Percentiles rank a stretch among this genome's conserved stretches.
phyloP scores from a whole-genome alignment of 768 basidiomycete genomes.

The Tylopilus cervinicoccineus region DNA sequence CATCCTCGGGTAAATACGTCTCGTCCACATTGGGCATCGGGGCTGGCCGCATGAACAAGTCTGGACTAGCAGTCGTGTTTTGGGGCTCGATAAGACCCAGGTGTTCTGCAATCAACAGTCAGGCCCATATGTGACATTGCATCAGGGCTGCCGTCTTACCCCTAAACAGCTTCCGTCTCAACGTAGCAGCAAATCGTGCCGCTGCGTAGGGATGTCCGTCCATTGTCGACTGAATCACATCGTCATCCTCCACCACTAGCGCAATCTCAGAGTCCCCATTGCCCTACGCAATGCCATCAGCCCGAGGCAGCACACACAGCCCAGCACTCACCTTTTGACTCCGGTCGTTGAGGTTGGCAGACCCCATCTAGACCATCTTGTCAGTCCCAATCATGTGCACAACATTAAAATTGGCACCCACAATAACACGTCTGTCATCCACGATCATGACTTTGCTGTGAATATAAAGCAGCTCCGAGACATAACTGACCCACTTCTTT shows the following conservation, averaged over 20 bases:
- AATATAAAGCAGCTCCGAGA: slow-evolving; percentile 79
- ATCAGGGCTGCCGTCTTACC: slow-evolving; percentile 40
- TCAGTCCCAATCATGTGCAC: slow-evolving; percentile 2
- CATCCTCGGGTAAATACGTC: slow-evolving; percentile 53
- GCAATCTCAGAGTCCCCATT: slow-evolving; percentile 96
- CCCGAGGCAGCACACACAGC: not conserved
- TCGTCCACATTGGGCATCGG: slow-evolving; percentile 70
- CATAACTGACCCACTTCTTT: slow-evolving; percentile 48
- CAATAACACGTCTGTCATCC: slow-evolving; percentile 86
- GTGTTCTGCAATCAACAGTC: slow-evolving; percentile 53
- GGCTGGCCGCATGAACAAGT: slow-evolving; percentile 73
- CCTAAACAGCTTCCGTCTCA: slow-evolving; percentile 80
- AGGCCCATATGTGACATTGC: not conserved
- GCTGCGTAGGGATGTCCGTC: slow-evolving; percentile 71
- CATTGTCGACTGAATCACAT: slow-evolving; percentile 74
- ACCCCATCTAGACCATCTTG: slow-evolving; percentile 63
- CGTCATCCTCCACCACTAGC: slow-evolving; percentile 84
- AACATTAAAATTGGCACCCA: slow-evolving; percentile 35
- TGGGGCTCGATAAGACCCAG: slow-evolving; percentile 85
- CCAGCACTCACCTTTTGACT: slow-evolving; percentile 57
- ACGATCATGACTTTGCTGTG: slow-evolving; percentile 94
- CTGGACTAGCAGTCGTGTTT: slow-evolving; percentile 34
- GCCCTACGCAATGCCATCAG: slow-evolving; percentile 45
- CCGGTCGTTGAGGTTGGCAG: slow-evolving; percentile 89
- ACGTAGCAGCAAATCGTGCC: slow-evolving; percentile 74